Percentiles rank a stretch among this genome's conserved stretches.
Conservation (phyloP, 768 basidiomycete species). For the Termitomyces sp. region DNA sequence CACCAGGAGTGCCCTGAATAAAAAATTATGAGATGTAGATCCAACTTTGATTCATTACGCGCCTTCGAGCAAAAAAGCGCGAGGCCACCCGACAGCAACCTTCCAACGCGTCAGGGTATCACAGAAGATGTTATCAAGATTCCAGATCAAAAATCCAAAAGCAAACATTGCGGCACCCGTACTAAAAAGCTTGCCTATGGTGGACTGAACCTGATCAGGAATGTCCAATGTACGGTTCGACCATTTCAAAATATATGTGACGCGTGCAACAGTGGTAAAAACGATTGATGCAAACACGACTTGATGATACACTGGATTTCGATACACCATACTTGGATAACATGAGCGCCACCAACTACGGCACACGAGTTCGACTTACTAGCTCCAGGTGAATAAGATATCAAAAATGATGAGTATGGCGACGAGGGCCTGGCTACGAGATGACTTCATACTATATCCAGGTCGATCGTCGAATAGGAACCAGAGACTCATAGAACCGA, state of each 20-base stretch:
- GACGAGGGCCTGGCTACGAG: slow-evolving; percentile 35
- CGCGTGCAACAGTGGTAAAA: slow-evolving; percentile 40
- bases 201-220: slow-evolving; percentile 33
- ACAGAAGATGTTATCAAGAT: slow-evolving; percentile 78
- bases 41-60: background rate
- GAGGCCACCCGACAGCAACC: slow-evolving; percentile 52
- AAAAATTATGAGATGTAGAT: background rate
- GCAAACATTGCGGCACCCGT: slow-evolving; percentile 53
- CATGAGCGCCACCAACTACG: slow-evolving; percentile 3
- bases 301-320: slow-evolving; percentile 81
- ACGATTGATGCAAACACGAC: slow-evolving; percentile 62
- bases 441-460: slow-evolving; percentile 37
- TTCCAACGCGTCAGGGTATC: slow-evolving; percentile 52
- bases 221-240: slow-evolving; percentile 33
- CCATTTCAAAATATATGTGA: slow-evolving; percentile 45
- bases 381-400: slow-evolving; percentile 62
- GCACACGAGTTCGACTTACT: slow-evolving; percentile 42
- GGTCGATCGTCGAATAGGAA: slow-evolving; percentile 53
- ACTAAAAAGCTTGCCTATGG: slow-evolving; percentile 40
- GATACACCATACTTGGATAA: slow-evolving; percentile 46
- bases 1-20: slow-evolving; percentile 65
- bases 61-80: slow-evolving; percentile 64
- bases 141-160: slow-evolving; percentile 71
- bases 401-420: slow-evolving; percentile 41
- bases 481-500: slow-evolving; percentile 55